These are phyloP conservation scores for Monilinia laxa DNA, from an alignment of 2,329 filamentous ascomycete species.

Conservation along the genomic window DNA sequence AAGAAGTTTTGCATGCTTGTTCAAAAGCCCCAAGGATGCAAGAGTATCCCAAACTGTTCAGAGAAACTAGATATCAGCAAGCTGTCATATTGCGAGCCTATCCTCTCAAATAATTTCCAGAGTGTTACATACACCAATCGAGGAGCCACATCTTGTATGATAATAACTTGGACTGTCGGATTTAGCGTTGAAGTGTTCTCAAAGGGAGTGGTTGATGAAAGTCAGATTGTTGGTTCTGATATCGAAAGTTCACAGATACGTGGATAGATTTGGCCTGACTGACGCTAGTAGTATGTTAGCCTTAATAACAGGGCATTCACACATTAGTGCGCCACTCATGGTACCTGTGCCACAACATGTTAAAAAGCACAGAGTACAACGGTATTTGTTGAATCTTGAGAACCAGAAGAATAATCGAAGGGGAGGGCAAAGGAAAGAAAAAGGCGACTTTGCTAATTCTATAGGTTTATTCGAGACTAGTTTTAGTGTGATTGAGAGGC, in stretches of 20 bases:
- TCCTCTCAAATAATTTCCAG: conserved; percentile 19
- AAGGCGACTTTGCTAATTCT: background rate
- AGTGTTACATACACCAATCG: conserved; percentile 78
- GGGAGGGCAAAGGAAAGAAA: background rate
- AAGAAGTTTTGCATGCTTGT: conserved; percentile 94
- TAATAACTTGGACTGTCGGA: conserved; percentile 15
- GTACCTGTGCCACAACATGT: conserved; percentile 14
- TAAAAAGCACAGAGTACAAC: background rate
- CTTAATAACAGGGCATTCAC: background rate
- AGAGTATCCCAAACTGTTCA: conserved; percentile 80
- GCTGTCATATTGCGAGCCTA: conserved; percentile 23
- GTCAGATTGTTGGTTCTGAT: conserved; percentile 17
- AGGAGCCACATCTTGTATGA: conserved; percentile 75
- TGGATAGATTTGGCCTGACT: conserved; percentile 21
- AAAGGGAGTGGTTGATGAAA: conserved; percentile 18
- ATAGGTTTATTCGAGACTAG: background rate
- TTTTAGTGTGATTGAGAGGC: background rate
- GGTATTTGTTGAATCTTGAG: background rate
- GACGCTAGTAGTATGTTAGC: conserved; percentile 22
- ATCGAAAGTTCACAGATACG: conserved; percentile 24
- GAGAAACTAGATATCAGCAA: conserved; percentile 38
- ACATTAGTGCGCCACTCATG: conserved; percentile 3
- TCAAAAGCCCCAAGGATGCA: conserved; percentile 80
- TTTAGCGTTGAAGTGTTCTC: conserved; percentile 13
- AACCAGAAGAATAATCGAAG: too few relatives aligned